A percentile compares a stretch with the other conserved stretches of the same genome.
phyloP scores from a whole-genome alignment of 1,139 yeast genomes.

The Yamadazyma pseudoaaseri region DNA sequence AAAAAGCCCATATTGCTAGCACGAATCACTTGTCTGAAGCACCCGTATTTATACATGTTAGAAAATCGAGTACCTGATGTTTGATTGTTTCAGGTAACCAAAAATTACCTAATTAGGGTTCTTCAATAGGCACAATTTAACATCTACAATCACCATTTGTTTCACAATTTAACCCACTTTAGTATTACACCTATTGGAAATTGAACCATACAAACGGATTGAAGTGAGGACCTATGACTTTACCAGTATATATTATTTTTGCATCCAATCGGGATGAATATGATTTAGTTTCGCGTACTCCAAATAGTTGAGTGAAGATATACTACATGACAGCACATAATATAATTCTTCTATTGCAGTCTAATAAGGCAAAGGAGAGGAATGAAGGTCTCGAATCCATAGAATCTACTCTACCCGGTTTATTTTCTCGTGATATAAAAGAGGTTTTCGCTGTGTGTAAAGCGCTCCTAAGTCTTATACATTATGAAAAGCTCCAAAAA shows the following conservation, averaged over 20 bases:
- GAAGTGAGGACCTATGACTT: no score
- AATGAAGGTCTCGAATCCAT: conserved; percentile 13
- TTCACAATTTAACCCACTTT: no score
- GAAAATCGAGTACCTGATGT: no score
- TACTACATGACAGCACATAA: conserved; percentile 3
- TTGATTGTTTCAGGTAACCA: conserved; percentile 1
- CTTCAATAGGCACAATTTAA: conserved; percentile 8
- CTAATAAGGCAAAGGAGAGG: conserved; percentile 13
- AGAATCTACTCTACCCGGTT: conserved; percentile 7
- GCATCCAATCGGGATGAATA: no score
- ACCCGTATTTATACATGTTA: no score
- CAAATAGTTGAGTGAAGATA: no score
- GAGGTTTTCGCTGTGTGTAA: conserved; percentile 11
- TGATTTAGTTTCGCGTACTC: no score
- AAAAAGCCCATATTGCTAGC: neutral
- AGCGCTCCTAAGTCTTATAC: conserved; percentile 10
- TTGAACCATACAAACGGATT: no score
- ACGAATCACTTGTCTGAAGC: no score
- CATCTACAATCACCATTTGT: no score
- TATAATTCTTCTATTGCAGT: conserved; percentile 4
- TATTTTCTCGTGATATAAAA: conserved; percentile 9
- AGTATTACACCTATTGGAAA: no score
- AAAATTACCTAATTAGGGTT: conserved; percentile 8
- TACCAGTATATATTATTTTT: no score
- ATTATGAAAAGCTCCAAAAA: conserved; percentile 8